Percentiles rank a stretch among this genome's conserved stretches.
Evolutionary conservation across 345 rosid genomes (phyloP).

Genomic region (Corchorus olitorius): DNA sequence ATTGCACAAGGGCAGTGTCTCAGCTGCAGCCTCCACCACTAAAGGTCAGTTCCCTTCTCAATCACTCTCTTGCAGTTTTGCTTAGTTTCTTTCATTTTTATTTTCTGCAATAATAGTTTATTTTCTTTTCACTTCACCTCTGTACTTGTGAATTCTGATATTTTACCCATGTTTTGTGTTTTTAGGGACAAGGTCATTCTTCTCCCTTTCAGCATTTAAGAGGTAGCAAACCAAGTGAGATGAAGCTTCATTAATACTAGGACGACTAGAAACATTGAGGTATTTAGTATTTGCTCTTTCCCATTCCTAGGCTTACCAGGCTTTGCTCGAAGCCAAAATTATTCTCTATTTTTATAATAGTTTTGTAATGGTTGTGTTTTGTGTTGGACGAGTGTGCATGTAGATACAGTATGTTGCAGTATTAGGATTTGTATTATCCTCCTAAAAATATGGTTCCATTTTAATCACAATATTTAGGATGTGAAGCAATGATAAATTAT

Average conservation of each 20-base stretch:
- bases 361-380: background rate
- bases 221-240: constrained; percentile 57
- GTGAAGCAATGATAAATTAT: background rate
- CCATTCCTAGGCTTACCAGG: background rate
- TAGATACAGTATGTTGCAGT: constrained; percentile 8
- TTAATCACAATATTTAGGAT: background rate
- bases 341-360: background rate
- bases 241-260: constrained; percentile 40
- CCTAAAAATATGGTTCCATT: constrained; percentile 4
- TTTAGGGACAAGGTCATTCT: constrained; percentile 69
- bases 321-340: background rate
- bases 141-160: constrained; percentile 5
- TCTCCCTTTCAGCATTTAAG: constrained; percentile 72
- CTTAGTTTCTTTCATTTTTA: background rate
- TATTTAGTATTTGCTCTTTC: background rate
- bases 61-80: background rate
- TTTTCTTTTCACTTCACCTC: background rate
- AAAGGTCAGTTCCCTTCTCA: constrained; percentile 42
- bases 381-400: constrained; percentile 1
- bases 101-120: background rate
- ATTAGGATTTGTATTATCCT: constrained; percentile 11
- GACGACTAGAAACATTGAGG: background rate
- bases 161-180: constrained; percentile 17
- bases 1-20: constrained; percentile 34
- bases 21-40: constrained; percentile 41